Conservation (phyloP, 2,329 filamentous ascomycete genomes). For the Sclerotinia spermophila region DNA sequence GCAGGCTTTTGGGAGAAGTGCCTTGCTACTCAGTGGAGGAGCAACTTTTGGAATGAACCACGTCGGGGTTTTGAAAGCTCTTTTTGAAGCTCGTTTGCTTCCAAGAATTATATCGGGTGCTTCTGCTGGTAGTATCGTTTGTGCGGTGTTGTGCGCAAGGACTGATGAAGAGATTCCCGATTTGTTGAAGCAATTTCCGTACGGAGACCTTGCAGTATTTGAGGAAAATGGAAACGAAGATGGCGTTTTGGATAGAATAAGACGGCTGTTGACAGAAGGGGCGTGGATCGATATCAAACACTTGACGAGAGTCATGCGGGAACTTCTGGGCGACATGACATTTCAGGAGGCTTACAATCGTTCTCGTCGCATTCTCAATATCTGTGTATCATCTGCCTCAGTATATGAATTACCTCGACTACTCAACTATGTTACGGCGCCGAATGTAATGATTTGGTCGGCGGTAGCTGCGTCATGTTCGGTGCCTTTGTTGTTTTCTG, state of each 20-base stretch:
- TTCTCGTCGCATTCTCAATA: constrained; percentile 88
- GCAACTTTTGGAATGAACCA: constrained; percentile 72
- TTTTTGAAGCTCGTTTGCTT: constrained; percentile 59
- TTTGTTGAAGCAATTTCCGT: constrained; percentile 55
- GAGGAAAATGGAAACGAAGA: constrained; percentile 56
- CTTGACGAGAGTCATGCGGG: constrained; percentile 75
- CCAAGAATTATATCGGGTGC: constrained; percentile 67
- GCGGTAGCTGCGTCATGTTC: constrained; percentile 96
- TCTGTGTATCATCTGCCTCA: constrained; percentile 84
- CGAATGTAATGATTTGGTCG: constrained; percentile 94
- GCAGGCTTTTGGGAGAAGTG: constrained; percentile 63
- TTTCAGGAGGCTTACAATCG: constrained; percentile 95
- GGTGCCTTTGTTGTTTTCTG: constrained; percentile 79
- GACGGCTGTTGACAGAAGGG: constrained; percentile 74
- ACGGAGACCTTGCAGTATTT: constrained; percentile 62
- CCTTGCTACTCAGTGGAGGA: constrained; percentile 63
- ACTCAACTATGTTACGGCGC: constrained; percentile 88
- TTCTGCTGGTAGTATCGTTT: constrained; percentile 67
- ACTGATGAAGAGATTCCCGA: constrained; percentile 60
- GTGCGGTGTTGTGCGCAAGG: constrained; percentile 59
- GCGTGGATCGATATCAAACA: constrained; percentile 83
- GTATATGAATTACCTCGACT: constrained; percentile 83
- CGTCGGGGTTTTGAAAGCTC: constrained; percentile 64
- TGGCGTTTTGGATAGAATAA: constrained; percentile 63
- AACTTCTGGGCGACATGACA: constrained; percentile 80